Evolutionary conservation across 352 stramenopile species (phyloP).

Genomic region (Pythium apleroticum): DNA sequence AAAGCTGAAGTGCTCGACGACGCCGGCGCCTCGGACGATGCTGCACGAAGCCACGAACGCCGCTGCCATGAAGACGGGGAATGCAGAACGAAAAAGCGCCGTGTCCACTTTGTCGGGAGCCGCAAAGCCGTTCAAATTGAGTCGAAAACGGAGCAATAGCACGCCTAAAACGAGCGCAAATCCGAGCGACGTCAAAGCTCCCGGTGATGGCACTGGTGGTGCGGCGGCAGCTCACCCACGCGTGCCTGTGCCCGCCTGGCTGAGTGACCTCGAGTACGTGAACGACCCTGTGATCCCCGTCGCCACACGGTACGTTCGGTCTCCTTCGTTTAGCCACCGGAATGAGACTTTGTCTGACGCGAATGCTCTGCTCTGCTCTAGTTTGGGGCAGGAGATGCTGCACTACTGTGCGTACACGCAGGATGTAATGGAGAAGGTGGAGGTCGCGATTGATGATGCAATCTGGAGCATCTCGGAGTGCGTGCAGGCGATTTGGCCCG

Average conservation of each 20-base stretch:
- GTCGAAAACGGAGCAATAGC: conserved; percentile 11
- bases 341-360: neutral
- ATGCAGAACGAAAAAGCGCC: neutral
- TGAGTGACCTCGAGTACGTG: conserved; percentile 27
- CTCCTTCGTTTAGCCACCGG: neutral
- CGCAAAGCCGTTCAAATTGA: conserved; percentile 1
- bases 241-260: conserved; percentile 36
- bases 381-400: conserved; percentile 60
- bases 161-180: conserved; percentile 1
- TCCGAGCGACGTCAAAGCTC: neutral
- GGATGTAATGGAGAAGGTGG: conserved; percentile 47
- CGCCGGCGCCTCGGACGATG: too few species aligned
- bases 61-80: neutral
- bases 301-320: conserved; percentile 31
- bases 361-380: conserved; percentile 5
- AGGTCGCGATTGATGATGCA: conserved; percentile 66
- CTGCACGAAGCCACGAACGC: neutral
- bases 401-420: conserved; percentile 70
- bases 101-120: neutral
- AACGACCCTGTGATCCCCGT: conserved; percentile 41
- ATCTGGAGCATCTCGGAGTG: conserved; percentile 63
- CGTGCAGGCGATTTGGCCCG: conserved; percentile 74
- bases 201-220: neutral
- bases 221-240: neutral
- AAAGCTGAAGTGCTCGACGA: neutral